Evolutionary conservation across 176 grass and related monocot genomes (phyloP).

Genomic region (Lolium rigidum): DNA sequence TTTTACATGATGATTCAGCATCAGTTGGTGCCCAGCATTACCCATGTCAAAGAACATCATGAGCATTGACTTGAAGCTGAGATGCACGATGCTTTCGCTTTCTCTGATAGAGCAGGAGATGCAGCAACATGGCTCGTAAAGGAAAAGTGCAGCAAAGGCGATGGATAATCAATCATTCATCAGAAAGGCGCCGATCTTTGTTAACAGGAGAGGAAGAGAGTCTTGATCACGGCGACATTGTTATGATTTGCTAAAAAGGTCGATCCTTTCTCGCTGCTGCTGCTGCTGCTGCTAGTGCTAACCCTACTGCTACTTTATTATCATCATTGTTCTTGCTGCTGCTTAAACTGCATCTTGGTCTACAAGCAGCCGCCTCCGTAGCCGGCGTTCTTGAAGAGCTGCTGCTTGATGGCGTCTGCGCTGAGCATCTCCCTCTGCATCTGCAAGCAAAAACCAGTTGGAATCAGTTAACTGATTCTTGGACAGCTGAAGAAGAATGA

Average conservation of each 20-base stretch:
- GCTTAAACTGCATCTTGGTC: neutral
- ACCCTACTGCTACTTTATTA: constrained; percentile 34
- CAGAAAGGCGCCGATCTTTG: too few relatives aligned
- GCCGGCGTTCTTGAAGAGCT: constrained; percentile 88
- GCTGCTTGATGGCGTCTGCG: constrained; percentile 82
- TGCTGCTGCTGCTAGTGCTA: neutral
- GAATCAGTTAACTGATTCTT: neutral
- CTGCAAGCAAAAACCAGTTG: neutral
- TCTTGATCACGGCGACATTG: constrained; percentile 33
- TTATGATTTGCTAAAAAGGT: constrained; percentile 41
- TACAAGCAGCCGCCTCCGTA: constrained; percentile 95
- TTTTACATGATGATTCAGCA: too few relatives aligned
- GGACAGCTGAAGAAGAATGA: neutral
- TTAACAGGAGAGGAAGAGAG: neutral
- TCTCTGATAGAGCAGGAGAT: neutral
- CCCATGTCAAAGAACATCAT: too few relatives aligned
- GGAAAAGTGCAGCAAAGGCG: neutral
- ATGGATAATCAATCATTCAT: neutral
- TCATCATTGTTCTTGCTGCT: neutral
- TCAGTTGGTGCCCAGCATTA: too few relatives aligned
- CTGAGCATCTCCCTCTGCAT: constrained; percentile 74
- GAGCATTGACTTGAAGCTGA: too few relatives aligned
- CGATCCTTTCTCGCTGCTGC: constrained; percentile 17
- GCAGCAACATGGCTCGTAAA: neutral
- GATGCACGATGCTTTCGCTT: neutral